Conservation (phyloP, 2,329 filamentous ascomycete species). For the Pyrenochaeta sp. region DNA sequence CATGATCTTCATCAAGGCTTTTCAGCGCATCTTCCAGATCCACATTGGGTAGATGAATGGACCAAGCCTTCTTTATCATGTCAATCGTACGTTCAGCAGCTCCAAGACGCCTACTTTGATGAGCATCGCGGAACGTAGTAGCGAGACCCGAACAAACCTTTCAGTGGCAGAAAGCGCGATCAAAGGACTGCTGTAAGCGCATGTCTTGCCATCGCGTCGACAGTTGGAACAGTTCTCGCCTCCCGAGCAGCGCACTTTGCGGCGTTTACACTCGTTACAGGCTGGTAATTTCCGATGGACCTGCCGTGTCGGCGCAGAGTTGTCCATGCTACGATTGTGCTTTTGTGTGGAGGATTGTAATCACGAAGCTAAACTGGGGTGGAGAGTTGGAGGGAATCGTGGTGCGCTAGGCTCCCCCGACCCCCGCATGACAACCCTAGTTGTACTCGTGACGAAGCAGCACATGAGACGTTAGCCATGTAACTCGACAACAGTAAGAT, state of each 20-base stretch:
- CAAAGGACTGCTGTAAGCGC: conserved; percentile 2
- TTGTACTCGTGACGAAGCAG: no score
- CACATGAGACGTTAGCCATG: no score
- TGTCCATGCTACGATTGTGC: no score
- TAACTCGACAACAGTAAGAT: no score
- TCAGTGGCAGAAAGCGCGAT: conserved; percentile 1
- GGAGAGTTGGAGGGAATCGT: no score
- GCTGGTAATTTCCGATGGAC: no score
- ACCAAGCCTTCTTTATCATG: conserved; percentile 1
- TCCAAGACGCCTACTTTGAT: background rate
- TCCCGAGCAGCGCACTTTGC: conserved; percentile 17
- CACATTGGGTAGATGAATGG: conserved; percentile 2
- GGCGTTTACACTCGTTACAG: conserved; percentile 19
- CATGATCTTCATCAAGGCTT: background rate
- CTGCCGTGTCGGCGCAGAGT: no score
- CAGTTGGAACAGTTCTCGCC: conserved; percentile 16
- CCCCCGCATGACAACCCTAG: no score
- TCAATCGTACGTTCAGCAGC: conserved; percentile 1
- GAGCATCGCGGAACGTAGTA: background rate
- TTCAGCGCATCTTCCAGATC: conserved; percentile 2
- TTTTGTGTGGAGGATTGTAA: no score
- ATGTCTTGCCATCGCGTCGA: conserved; percentile 21
- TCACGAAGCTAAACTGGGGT: no score
- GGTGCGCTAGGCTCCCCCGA: no score
- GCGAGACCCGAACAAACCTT: background rate